These are phyloP conservation scores for Cornus florida DNA, from an alignment of 148 eudicot species.

Conservation along the genomic window DNA sequence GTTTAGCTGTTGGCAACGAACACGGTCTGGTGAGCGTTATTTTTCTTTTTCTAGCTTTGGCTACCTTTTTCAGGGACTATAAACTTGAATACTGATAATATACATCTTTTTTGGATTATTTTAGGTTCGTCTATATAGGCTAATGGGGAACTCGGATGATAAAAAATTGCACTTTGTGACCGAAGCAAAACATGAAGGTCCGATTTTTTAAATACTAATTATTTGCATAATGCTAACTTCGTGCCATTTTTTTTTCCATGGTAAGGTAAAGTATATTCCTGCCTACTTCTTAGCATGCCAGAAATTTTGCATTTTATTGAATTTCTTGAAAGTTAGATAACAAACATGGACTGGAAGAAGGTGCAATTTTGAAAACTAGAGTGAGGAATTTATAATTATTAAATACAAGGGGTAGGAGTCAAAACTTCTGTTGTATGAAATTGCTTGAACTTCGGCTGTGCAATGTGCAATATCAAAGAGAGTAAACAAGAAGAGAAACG, in stretches of 20 bases:
- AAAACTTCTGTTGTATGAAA: no score
- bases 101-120: slow-evolving; percentile 12
- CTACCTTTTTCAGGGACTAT: background rate
- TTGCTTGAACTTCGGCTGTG: no score
- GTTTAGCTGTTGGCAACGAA: slow-evolving; percentile 67
- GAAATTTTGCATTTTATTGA: background rate
- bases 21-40: slow-evolving; percentile 62
- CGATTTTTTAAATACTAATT: slow-evolving; percentile 5
- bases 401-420: no score
- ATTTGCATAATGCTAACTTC: background rate
- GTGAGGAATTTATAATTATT: background rate
- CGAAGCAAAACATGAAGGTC: slow-evolving; percentile 67
- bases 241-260: no score
- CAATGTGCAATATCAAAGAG: no score
- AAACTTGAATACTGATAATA: background rate
- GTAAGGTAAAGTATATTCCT: no score
- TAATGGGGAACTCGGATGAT: slow-evolving; percentile 35
- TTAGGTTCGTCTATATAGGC: slow-evolving; percentile 66
- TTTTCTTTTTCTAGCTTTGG: slow-evolving; percentile 5
- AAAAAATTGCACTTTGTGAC: slow-evolving; percentile 48
- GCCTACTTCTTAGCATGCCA: background rate
- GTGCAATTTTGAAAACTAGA: slow-evolving; percentile 5
- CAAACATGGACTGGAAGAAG: slow-evolving; percentile 7
- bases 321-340: slow-evolving; percentile 6
- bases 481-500: no score